Percentiles rank a stretch among this genome's conserved stretches.
Evolutionary conservation across 495 filamentous ascomycete genomes (phyloP).

Genomic region (Penicillium daleae): DNA sequence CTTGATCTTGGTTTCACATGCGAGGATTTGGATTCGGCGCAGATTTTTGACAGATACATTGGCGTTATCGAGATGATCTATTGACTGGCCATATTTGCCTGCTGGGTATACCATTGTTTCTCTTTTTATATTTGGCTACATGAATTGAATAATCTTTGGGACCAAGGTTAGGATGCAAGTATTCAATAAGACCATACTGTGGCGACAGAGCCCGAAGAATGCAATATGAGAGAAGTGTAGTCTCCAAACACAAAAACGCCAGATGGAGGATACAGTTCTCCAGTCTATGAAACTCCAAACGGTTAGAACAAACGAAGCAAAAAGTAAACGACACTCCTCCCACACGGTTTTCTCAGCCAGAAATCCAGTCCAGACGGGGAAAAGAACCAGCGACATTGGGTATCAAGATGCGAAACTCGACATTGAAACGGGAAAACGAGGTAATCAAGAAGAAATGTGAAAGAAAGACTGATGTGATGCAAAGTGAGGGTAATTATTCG

Average conservation of each 20-base stretch:
- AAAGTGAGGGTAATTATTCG: slow-evolving; percentile 17
- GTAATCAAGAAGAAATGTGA: slow-evolving; percentile 8
- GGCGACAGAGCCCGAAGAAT: neutral
- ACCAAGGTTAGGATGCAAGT: neutral
- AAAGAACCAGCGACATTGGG: slow-evolving; percentile 32
- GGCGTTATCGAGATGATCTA: slow-evolving; percentile 2
- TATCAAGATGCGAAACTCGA: slow-evolving; percentile 29
- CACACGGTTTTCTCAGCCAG: slow-evolving; percentile 24
- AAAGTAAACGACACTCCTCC: slow-evolving; percentile 15
- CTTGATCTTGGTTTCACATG: neutral
- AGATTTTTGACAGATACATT: slow-evolving; percentile 2
- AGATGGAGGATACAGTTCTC: slow-evolving; percentile 1
- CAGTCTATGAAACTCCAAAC: slow-evolving; percentile 13
- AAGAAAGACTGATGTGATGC: slow-evolving; percentile 1
- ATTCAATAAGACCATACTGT: slow-evolving; percentile 4
- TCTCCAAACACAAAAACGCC: slow-evolving; percentile 1
- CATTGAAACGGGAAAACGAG: slow-evolving; percentile 15
- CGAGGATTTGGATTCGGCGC: neutral
- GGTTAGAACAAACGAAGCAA: slow-evolving; percentile 10
- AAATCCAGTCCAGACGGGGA: slow-evolving; percentile 22
- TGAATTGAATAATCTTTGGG: neutral
- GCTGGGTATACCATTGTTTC: slow-evolving; percentile 6
- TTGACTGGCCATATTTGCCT: neutral
- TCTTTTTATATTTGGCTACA: neutral
- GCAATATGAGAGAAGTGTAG: neutral